Evolutionary conservation across 305 asterid genomes (phyloP).

Genomic region (Fraxinus angustifolia): DNA sequence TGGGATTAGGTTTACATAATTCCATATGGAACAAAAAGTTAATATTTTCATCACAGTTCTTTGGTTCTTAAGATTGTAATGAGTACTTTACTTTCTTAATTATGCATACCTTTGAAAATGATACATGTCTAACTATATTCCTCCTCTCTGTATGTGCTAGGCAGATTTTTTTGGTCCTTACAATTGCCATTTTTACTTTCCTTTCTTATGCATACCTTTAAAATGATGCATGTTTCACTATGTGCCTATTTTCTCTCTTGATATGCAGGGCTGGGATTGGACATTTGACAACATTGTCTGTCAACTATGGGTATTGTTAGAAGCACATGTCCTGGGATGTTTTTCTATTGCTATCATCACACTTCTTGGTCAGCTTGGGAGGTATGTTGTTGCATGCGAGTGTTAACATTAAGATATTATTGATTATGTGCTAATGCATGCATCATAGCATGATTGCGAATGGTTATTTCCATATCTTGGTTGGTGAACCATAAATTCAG

Average conservation of each 20-base stretch:
- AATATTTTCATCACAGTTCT: background rate
- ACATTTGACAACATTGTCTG: constrained; percentile 42
- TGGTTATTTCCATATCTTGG: background rate
- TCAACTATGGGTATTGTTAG: constrained; percentile 44
- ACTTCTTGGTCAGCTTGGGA: constrained; percentile 82
- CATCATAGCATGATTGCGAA: background rate
- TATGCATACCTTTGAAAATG: background rate
- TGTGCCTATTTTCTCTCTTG: constrained; percentile 6
- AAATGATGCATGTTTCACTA: constrained; percentile 14
- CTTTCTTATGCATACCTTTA: background rate
- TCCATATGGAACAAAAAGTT: background rate
- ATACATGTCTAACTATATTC: constrained; percentile 14
- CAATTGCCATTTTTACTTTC: background rate
- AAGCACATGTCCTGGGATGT: constrained; percentile 39
- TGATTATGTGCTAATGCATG: background rate
- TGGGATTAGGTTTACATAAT: background rate
- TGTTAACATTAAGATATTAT: background rate
- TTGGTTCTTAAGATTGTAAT: background rate
- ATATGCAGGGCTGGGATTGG: constrained; percentile 85
- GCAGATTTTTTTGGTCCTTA: constrained; percentile 26
- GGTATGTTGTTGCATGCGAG: constrained; percentile 34
- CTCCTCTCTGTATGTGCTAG: constrained; percentile 37
- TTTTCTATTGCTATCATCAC: constrained; percentile 47
- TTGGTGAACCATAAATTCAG: background rate
- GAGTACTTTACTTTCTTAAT: background rate